Percentiles rank a stretch among this genome's conserved stretches.
phyloP scores from a whole-genome alignment of 441 rosid genomes.

The Pelargonium cotyledonis region DNA sequence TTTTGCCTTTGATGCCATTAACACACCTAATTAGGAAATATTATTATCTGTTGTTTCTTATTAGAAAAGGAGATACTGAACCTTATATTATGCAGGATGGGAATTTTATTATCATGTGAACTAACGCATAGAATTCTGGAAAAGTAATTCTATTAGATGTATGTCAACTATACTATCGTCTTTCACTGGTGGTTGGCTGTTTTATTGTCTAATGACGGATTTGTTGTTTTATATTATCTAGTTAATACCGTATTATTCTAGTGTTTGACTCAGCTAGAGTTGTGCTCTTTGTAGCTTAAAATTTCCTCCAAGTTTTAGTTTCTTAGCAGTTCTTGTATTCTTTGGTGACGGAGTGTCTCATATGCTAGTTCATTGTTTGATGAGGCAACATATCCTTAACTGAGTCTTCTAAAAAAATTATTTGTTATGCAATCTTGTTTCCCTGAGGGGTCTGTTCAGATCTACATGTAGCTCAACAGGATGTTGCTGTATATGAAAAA shows the following conservation, averaged over 20 bases:
- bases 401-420: neutral
- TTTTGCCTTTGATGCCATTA: constrained; percentile 9
- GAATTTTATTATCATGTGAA: neutral
- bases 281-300: constrained; percentile 15
- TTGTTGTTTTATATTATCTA: constrained; percentile 15
- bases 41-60: neutral
- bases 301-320: constrained; percentile 15
- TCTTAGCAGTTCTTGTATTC: constrained; percentile 11
- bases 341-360: constrained; percentile 32
- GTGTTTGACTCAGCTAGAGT: constrained; percentile 21
- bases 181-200: too few species aligned
- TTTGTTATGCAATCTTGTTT: constrained; percentile 2
- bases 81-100: neutral
- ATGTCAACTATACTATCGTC: neutral
- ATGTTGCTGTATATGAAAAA: neutral
- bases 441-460: neutral
- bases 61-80: neutral
- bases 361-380: constrained; percentile 37
- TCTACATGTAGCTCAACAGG: constrained; percentile 1
- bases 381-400: constrained; percentile 33
- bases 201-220: neutral
- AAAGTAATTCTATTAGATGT: neutral
- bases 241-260: neutral
- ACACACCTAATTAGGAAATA: neutral
- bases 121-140: neutral